Evolutionary conservation across 495 filamentous ascomycete species (phyloP).

Genomic region (Alectoria sarmentosa): DNA sequence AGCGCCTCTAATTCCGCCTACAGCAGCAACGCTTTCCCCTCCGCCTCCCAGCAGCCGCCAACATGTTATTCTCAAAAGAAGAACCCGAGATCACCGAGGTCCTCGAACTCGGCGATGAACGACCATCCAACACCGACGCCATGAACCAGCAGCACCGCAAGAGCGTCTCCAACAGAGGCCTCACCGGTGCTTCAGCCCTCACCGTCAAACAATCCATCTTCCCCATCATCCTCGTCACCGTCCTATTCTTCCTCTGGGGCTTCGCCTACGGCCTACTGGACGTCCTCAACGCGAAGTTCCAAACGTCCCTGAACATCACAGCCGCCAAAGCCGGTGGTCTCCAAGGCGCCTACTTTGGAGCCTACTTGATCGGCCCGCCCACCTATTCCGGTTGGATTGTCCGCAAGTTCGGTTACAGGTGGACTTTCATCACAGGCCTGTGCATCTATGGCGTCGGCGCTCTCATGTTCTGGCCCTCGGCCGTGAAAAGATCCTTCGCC

Average conservation of each 20-base stretch:
- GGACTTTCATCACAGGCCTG: constrained; percentile 55
- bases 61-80: not conserved
- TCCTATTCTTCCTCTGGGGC: constrained; percentile 40
- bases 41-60: not conserved
- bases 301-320: constrained; percentile 41
- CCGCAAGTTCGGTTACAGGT: constrained; percentile 55
- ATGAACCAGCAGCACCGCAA: constrained; percentile 24
- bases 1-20: not conserved
- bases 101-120: not conserved
- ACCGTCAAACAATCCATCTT: constrained; percentile 52
- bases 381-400: constrained; percentile 61
- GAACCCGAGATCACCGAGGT: not conserved
- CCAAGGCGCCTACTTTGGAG: constrained; percentile 46
- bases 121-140: constrained; percentile 28
- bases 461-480: constrained; percentile 56
- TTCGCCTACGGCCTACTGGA: constrained; percentile 48
- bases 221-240: constrained; percentile 38
- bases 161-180: constrained; percentile 24
- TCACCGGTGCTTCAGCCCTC: constrained; percentile 25
- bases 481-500: constrained; percentile 53
- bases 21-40: not conserved
- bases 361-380: constrained; percentile 59
- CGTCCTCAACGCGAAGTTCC: constrained; percentile 49
- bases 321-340: constrained; percentile 38
- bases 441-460: constrained; percentile 55